Percentiles rank a stretch among this genome's conserved stretches.
Evolutionary conservation across 768 basidiomycete species (phyloP).

Genomic region (Russula dissimulans): DNA sequence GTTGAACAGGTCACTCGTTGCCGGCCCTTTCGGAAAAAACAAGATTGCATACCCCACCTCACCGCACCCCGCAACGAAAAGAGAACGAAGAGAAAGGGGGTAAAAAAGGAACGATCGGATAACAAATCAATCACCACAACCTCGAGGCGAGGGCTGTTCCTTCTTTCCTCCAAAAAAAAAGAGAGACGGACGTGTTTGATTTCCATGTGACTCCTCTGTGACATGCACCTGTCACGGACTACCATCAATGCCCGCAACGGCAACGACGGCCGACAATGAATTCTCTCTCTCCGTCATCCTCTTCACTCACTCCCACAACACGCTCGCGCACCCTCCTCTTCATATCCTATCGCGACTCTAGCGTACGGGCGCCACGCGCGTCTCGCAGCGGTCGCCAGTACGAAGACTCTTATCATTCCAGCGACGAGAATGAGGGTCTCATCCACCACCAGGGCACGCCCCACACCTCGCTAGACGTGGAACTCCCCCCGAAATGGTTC

Average conservation of each 20-base stretch:
- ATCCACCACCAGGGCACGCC: conserved; percentile 37
- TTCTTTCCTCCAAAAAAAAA: background rate
- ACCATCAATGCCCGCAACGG: background rate
- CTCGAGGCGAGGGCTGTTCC: background rate
- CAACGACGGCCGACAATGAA: background rate
- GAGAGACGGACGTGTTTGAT: no score
- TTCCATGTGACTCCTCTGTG: background rate
- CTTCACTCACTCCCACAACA: conserved; percentile 37
- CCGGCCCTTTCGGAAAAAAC: background rate
- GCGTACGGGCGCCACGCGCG: conserved; percentile 37
- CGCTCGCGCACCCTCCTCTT: conserved; percentile 89
- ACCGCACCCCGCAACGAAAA: background rate
- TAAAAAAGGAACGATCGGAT: conserved; percentile 17
- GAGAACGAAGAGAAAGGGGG: background rate
- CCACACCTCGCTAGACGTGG: conserved; percentile 45
- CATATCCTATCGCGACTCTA: conserved; percentile 85
- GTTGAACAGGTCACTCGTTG: background rate
- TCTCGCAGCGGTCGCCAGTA: conserved; percentile 32
- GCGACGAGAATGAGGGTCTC: conserved; percentile 63
- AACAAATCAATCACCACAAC: background rate
- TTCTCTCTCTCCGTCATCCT: conserved; percentile 27
- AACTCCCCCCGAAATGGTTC: conserved; percentile 84
- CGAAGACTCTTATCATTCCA: conserved; percentile 38
- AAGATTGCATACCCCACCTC: background rate
- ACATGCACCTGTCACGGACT: background rate